phyloP scores from a whole-genome alignment of 1,284 basidiomycete species.

The Rugosomyces carneus region DNA sequence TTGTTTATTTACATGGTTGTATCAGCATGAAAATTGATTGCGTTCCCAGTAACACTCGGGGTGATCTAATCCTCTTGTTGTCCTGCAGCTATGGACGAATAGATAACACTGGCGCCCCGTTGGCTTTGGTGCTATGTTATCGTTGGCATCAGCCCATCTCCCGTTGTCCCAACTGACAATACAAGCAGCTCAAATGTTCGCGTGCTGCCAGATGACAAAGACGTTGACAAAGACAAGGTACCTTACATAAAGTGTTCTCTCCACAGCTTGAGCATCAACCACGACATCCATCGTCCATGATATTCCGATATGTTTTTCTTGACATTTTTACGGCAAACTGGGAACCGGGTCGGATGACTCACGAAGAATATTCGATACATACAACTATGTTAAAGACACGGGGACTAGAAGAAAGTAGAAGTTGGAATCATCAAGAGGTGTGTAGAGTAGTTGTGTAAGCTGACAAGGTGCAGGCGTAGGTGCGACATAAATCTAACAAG shows the following conservation, averaged over 20 bases:
- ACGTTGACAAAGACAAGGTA: slow-evolving; percentile 26
- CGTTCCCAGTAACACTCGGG: too few relatives aligned
- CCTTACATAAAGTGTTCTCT: slow-evolving; percentile 24
- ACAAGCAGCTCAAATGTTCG: neutral
- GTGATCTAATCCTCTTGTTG: too few relatives aligned
- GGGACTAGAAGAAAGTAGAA: neutral
- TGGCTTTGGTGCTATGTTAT: neutral
- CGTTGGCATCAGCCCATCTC: neutral
- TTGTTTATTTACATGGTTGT: too few relatives aligned
- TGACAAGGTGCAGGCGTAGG: neutral
- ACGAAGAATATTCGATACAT: slow-evolving; percentile 6
- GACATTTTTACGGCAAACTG: neutral
- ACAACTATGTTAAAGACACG: neutral
- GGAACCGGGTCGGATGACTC: neutral
- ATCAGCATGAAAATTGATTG: too few relatives aligned
- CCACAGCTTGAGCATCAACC: slow-evolving; percentile 15
- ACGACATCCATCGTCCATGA: slow-evolving; percentile 9
- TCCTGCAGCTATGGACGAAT: too few relatives aligned
- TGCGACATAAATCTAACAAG: neutral
- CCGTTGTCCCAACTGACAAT: neutral
- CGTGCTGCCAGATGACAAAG: slow-evolving; percentile 24
- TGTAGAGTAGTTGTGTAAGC: neutral
- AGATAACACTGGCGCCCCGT: too few relatives aligned
- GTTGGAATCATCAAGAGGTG: neutral
- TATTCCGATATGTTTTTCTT: neutral